Conservation (phyloP, 305 asterid genomes). For the Coffea humblotiana region DNA sequence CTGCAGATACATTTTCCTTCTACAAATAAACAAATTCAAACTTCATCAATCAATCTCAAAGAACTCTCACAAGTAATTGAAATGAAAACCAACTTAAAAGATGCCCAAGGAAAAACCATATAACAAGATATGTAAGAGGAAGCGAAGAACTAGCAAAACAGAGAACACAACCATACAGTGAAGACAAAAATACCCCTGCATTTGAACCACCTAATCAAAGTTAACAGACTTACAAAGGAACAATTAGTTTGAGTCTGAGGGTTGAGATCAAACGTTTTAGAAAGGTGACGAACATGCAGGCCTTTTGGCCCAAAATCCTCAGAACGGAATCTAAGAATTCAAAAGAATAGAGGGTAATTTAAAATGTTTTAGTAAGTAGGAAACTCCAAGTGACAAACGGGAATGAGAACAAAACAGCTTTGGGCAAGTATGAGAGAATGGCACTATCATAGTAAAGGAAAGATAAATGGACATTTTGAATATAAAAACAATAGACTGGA, state of each 20-base stretch:
- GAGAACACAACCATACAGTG: background rate
- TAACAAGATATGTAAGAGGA: background rate
- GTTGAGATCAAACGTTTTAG: background rate
- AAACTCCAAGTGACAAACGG: background rate
- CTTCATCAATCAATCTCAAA: constrained; percentile 22
- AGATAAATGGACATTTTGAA: background rate
- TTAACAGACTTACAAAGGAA: background rate
- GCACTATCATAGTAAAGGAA: background rate
- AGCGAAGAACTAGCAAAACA: background rate
- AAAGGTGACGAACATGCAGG: background rate
- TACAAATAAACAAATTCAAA: constrained; percentile 30
- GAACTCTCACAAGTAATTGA: background rate
- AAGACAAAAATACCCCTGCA: background rate
- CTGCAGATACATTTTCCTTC: constrained; percentile 57
- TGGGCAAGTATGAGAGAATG: background rate
- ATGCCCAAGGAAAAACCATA: background rate
- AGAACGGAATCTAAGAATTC: background rate
- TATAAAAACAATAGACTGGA: constrained; percentile 5
- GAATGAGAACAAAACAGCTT: background rate
- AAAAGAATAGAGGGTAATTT: no score
- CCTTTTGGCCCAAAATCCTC: background rate
- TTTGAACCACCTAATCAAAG: background rate
- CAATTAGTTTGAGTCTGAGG: background rate
- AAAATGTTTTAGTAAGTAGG: background rate
- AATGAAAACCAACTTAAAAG: background rate